Evolutionary conservation across 768 basidiomycete species (phyloP).

Genomic region (Trametes villosa): DNA sequence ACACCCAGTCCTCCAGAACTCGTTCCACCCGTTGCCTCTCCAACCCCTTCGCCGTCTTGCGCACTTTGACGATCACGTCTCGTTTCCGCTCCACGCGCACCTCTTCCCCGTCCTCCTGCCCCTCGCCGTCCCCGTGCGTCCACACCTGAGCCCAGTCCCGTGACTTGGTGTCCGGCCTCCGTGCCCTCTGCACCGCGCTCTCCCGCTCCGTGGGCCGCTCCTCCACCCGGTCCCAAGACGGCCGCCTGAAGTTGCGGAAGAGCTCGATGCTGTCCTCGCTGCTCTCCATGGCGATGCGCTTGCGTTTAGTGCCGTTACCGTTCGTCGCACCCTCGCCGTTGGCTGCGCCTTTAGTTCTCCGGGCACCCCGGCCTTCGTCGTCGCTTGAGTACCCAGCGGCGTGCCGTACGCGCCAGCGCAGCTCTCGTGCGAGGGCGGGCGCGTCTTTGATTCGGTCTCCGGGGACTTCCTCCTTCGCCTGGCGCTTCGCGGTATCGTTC

Average conservation of each 20-base stretch:
- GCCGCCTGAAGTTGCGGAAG: conserved; percentile 74
- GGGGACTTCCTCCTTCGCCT: conserved; percentile 83
- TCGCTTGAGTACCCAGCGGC: conserved; percentile 68
- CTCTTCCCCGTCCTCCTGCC: conserved; percentile 29
- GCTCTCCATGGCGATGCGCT: conserved; percentile 25
- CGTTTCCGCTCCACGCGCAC: conserved; percentile 49
- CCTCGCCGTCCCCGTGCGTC: conserved; percentile 31
- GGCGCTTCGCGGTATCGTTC: conserved; percentile 70
- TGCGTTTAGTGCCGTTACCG: conserved; percentile 35
- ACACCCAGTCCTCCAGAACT: conserved; percentile 68
- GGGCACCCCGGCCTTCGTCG: conserved; percentile 53
- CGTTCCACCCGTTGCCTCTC: conserved; percentile 78
- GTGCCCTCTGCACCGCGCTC: conserved; percentile 42
- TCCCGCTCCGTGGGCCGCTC: conserved; percentile 49
- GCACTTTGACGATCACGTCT: conserved; percentile 60
- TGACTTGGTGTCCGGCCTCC: conserved; percentile 41
- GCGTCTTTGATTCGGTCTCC: conserved; percentile 82
- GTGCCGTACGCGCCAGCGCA: conserved; percentile 79
- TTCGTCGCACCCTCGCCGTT: conserved; percentile 38
- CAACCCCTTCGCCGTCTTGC: conserved; percentile 56
- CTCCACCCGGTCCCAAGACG: conserved; percentile 61
- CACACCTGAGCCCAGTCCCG: conserved; percentile 47
- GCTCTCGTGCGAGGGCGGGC: conserved; percentile 77
- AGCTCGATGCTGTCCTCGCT: conserved; percentile 25
- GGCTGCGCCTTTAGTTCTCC: conserved; percentile 47